Conservation (phyloP, 164 flowering plant genomes). For the Berberis vulgaris region DNA sequence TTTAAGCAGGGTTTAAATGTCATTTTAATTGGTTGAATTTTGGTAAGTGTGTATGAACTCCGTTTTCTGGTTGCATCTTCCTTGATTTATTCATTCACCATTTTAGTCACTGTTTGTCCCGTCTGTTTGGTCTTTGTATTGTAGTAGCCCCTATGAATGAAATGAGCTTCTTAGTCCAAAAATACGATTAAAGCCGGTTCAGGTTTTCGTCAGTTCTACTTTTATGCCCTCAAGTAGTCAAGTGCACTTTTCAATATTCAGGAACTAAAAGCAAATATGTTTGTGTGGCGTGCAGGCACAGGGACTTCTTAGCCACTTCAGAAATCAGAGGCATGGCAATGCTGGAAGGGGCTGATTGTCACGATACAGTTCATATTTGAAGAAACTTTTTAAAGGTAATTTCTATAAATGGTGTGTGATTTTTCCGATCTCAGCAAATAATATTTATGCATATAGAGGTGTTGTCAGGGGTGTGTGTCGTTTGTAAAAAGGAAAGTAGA, state of each 20-base stretch:
- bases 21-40: too few relatives aligned
- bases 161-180: too few relatives aligned
- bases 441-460: neutral
- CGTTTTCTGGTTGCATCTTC: too few relatives aligned
- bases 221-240: neutral
- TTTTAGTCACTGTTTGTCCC: too few relatives aligned
- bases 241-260: neutral
- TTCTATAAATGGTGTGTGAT: neutral
- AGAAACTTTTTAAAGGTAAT: neutral
- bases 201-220: neutral
- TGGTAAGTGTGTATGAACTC: too few relatives aligned
- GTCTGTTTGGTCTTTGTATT: too few relatives aligned
- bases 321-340: slow-evolving; percentile 70
- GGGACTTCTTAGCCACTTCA: slow-evolving; percentile 63
- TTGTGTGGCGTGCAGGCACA: slow-evolving; percentile 45
- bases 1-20: too few relatives aligned
- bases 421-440: neutral
- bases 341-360: slow-evolving; percentile 53
- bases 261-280: neutral
- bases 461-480: neutral
- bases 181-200: too few relatives aligned
- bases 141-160: too few relatives aligned
- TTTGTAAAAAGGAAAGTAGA: neutral
- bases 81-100: too few relatives aligned
- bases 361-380: neutral